Percentiles rank a stretch among this genome's conserved stretches.
Conservation (phyloP, 106 monocot species). For the Dioscorea alata region DNA sequence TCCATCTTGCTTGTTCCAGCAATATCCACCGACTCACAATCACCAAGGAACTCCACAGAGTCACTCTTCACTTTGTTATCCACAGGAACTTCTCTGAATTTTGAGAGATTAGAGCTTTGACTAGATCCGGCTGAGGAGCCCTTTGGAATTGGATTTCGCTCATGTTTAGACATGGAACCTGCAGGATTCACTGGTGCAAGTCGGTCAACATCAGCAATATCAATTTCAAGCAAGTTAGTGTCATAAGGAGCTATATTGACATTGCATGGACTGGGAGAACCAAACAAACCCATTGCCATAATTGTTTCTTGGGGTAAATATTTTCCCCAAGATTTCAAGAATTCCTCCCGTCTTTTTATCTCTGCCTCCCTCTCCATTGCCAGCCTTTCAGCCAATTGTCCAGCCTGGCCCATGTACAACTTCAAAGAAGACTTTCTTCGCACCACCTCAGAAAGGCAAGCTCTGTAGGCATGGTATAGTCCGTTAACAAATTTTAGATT, state of each 20-base stretch:
- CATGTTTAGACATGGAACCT: conserved; percentile 32
- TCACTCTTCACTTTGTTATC: conserved; percentile 32
- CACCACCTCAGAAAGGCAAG: conserved; percentile 85
- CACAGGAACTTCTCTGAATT: conserved; percentile 31
- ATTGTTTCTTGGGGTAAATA: conserved; percentile 77
- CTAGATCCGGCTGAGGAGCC: conserved; percentile 11
- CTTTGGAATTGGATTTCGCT: conserved; percentile 20
- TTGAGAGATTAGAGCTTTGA: conserved; percentile 27
- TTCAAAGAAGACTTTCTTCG: conserved; percentile 75
- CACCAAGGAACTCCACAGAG: conserved; percentile 36
- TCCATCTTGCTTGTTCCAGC: conserved; percentile 91
- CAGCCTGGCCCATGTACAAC: conserved; percentile 89
- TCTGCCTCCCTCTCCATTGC: conserved; percentile 81
- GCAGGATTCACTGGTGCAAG: conserved; percentile 50
- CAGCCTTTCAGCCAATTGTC: conserved; percentile 74
- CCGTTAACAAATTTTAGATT: conserved; percentile 63
- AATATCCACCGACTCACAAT: conserved; percentile 48
- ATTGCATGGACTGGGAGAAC: conserved; percentile 82
- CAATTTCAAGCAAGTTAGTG: conserved; percentile 66
- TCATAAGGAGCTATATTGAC: conserved; percentile 84
- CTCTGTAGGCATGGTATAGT: conserved; percentile 72
- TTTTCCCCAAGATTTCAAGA: conserved; percentile 58
- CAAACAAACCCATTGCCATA: conserved; percentile 78
- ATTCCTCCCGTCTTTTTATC: conserved; percentile 64
- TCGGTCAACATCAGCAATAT: conserved; percentile 72